Evolutionary conservation across 169 alveolate genomes (phyloP).

Genomic region (Blepharisma undulans): DNA sequence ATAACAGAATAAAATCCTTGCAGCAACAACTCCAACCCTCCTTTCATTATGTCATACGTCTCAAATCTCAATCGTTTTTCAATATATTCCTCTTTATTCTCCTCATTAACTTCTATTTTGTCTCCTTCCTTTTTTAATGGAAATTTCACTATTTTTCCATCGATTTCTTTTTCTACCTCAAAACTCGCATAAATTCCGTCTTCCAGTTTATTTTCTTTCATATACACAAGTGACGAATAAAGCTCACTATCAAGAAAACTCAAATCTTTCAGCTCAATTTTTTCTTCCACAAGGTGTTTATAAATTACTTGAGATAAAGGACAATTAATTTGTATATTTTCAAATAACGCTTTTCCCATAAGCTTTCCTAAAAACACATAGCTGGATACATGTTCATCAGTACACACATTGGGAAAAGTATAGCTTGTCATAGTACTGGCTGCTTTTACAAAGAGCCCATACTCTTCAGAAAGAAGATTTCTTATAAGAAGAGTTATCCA

Average conservation of each 20-base stretch:
- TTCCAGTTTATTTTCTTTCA: constrained; percentile 35
- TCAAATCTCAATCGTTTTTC: constrained; percentile 36
- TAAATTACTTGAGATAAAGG: constrained; percentile 64
- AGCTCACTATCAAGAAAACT: constrained; percentile 54
- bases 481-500: constrained; percentile 65
- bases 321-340: constrained; percentile 66
- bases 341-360: constrained; percentile 77
- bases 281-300: constrained; percentile 58
- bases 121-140: constrained; percentile 38
- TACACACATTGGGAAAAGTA: neutral
- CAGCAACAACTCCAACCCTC: constrained; percentile 37
- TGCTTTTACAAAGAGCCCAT: constrained; percentile 45
- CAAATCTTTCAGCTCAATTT: constrained; percentile 58
- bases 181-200: neutral
- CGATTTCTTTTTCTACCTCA: neutral
- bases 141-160: constrained; percentile 3
- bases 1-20: constrained; percentile 68
- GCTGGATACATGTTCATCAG: constrained; percentile 44
- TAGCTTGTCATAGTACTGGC: constrained; percentile 21
- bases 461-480: constrained; percentile 46
- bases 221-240: constrained; percentile 55
- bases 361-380: constrained; percentile 68
- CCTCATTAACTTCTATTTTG: constrained; percentile 33
- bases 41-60: neutral
- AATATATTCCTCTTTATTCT: constrained; percentile 50